These are phyloP conservation scores for Xylariaceae sp. DNA, from an alignment of 2,329 filamentous ascomycete species.

Conservation along the genomic window DNA sequence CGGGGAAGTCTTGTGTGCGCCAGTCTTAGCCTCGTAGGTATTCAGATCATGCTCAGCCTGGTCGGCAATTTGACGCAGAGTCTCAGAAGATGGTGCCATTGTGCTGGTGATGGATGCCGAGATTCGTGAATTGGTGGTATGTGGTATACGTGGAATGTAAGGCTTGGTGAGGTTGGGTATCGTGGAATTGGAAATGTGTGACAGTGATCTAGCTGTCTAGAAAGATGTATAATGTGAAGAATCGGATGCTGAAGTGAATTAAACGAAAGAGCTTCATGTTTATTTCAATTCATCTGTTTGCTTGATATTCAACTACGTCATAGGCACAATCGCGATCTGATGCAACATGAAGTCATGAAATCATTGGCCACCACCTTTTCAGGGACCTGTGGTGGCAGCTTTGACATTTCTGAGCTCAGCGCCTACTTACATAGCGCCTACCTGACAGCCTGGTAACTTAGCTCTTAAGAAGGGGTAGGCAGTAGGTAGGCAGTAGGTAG, in stretches of 20 bases:
- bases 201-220: no score
- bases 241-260: no score
- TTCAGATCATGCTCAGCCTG: conserved; percentile 53
- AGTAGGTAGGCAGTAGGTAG: no score
- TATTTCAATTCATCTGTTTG: conserved; percentile 10
- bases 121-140: background rate
- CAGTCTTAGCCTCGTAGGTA: conserved; percentile 52
- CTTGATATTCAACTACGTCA: conserved; percentile 25
- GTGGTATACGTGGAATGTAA: background rate
- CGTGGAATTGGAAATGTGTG: no score
- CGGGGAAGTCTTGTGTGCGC: conserved; percentile 42
- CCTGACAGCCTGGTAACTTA: no score
- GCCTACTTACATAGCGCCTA: no score
- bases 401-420: conserved; percentile 7
- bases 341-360: conserved; percentile 36
- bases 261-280: background rate
- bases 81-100: conserved; percentile 36
- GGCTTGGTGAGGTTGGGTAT: background rate
- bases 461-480: no score
- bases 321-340: conserved; percentile 12
- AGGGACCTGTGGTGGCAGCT: conserved; percentile 9
- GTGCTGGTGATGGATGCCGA: conserved; percentile 14
- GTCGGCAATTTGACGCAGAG: conserved; percentile 47
- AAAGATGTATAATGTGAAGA: no score
- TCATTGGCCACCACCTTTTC: conserved; percentile 27